These are phyloP conservation scores for Microbotryum violaceum DNA, from an alignment of 1,284 basidiomycete species.

Conservation along the genomic window DNA sequence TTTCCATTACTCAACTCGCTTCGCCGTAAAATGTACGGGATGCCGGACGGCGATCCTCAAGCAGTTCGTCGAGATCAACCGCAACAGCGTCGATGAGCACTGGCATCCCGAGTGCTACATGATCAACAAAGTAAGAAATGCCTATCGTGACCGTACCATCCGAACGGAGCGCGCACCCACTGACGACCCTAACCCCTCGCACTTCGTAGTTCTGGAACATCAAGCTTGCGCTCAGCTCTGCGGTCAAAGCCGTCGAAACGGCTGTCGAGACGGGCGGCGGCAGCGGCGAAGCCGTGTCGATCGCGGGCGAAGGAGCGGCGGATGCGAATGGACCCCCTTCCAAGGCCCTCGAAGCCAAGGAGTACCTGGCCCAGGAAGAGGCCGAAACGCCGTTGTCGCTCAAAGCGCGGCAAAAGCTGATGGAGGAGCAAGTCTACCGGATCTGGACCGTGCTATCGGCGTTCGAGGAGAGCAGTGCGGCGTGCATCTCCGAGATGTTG, in stretches of 20 bases:
- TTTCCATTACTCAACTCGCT: slow-evolving; percentile 96
- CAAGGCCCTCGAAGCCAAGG: slow-evolving; percentile 15
- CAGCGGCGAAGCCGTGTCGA: slow-evolving; percentile 33
- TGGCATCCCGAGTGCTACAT: slow-evolving; percentile 99
- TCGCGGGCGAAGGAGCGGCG: slow-evolving; percentile 4
- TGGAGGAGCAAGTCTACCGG: slow-evolving; percentile 96
- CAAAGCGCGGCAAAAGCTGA: slow-evolving; percentile 82
- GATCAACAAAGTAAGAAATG: slow-evolving; percentile 82
- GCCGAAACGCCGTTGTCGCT: slow-evolving; percentile 73
- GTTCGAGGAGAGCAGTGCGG: slow-evolving; percentile 98
- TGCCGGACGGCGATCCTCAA: slow-evolving; percentile 98
- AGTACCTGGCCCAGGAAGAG: slow-evolving; percentile 52
- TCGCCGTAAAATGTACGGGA: slow-evolving; percentile 96
- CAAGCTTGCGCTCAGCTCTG: slow-evolving; percentile 62
- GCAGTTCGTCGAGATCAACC: slow-evolving; percentile 99
- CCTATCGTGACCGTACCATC: slow-evolving; percentile 2
- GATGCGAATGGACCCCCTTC: slow-evolving; percentile 1
- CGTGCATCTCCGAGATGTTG: slow-evolving; percentile 98
- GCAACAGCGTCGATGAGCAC: slow-evolving; percentile 95
- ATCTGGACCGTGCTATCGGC: slow-evolving; percentile 99
- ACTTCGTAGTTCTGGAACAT: slow-evolving; percentile 88
- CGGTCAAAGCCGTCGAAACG: slow-evolving; percentile 14
- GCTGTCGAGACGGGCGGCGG: slow-evolving; percentile 33
- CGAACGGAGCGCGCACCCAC: background rate
- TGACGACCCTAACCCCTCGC: background rate